Evolutionary conservation across 2,329 filamentous ascomycete species (phyloP).

Genomic region (Aspergillus luchuensis): DNA sequence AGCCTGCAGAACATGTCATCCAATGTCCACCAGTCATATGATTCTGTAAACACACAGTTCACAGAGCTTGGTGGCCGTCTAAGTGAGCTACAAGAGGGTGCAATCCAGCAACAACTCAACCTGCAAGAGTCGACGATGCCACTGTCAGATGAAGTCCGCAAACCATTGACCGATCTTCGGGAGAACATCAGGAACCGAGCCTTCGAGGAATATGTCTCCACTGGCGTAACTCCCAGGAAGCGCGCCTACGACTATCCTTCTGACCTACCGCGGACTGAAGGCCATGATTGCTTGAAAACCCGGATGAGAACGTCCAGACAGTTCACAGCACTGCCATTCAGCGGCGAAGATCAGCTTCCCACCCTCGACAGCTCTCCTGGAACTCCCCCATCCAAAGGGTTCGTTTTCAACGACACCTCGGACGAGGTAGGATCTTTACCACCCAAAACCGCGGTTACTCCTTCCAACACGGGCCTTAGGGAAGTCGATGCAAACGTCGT

Average conservation of each 20-base stretch:
- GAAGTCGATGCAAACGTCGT: constrained; percentile 55
- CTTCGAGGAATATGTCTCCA: constrained; percentile 79
- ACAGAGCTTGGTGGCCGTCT: constrained; percentile 68
- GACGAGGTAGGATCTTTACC: constrained; percentile 40
- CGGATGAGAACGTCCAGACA: constrained; percentile 49
- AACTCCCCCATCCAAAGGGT: constrained; percentile 52
- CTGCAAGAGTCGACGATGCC: constrained; percentile 64
- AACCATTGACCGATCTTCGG: constrained; percentile 71
- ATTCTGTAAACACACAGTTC: constrained; percentile 70
- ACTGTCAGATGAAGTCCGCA: constrained; percentile 61
- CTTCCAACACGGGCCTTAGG: constrained; percentile 50
- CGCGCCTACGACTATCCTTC: constrained; percentile 78
- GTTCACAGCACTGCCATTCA: constrained; percentile 34
- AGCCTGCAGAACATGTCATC: constrained; percentile 67
- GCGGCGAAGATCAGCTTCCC: constrained; percentile 29
- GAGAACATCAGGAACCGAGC: constrained; percentile 64
- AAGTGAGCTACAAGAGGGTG: constrained; percentile 67
- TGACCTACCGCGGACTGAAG: constrained; percentile 73
- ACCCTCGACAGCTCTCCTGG: constrained; percentile 27
- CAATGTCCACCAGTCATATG: constrained; percentile 73
- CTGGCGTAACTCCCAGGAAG: constrained; percentile 84
- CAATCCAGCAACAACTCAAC: constrained; percentile 61
- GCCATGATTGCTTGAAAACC: constrained; percentile 60
- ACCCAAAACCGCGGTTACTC: constrained; percentile 31
- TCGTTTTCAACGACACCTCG: constrained; percentile 55